Percentiles rank a stretch among this genome's conserved stretches.
Conservation (phyloP, 306 rosid genomes). For the Cajanus cajan region DNA sequence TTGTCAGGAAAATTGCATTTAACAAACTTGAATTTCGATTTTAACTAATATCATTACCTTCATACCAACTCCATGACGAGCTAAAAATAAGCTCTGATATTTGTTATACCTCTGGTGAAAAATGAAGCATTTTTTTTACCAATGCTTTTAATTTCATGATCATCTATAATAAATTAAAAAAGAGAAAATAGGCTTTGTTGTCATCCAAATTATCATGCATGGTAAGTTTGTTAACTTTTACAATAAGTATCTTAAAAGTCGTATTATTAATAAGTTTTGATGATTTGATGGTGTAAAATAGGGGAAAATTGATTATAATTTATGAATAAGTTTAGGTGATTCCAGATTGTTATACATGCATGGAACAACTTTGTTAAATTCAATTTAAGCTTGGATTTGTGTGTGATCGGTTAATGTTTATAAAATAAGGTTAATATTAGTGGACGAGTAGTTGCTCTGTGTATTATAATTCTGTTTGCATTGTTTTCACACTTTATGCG, state of each 20-base stretch:
- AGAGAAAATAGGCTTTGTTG: too few species aligned
- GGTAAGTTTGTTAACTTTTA: too few species aligned
- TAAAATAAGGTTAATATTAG: too few species aligned
- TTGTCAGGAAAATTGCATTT: constrained; percentile 29
- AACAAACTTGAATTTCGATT: constrained; percentile 22
- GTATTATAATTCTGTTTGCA: not conserved
- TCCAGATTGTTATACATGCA: not conserved
- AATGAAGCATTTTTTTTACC: not conserved
- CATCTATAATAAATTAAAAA: not conserved
- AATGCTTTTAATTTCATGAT: constrained; percentile 18
- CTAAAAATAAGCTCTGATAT: constrained; percentile 17
- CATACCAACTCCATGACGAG: constrained; percentile 23
- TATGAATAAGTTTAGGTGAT: too few species aligned
- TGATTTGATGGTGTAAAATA: too few species aligned
- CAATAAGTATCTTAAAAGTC: too few species aligned
- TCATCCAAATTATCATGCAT: too few species aligned
- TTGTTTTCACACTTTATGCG: not conserved
- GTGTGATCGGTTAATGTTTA: too few species aligned
- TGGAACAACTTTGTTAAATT: not conserved
- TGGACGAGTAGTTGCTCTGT: not conserved
- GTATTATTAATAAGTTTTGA: too few species aligned
- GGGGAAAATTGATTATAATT: too few species aligned
- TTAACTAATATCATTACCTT: not conserved
- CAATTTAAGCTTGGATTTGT: not conserved
- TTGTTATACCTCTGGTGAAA: constrained; percentile 12